These are phyloP conservation scores for Rhodotorula glutinis DNA, from an alignment of 1,284 basidiomycete species.

Conservation along the genomic window DNA sequence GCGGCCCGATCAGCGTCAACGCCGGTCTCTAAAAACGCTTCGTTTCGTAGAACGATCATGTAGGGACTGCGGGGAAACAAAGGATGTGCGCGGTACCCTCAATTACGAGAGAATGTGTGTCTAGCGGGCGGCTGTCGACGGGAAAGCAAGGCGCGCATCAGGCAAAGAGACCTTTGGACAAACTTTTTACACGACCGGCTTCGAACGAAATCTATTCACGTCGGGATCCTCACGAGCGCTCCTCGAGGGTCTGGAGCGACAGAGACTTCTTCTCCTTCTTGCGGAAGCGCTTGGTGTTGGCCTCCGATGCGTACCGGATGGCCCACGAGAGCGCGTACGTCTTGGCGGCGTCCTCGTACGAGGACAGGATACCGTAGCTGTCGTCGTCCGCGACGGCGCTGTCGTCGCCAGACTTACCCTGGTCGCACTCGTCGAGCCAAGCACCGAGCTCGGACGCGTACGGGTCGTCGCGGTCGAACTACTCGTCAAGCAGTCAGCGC, in stretches of 20 bases:
- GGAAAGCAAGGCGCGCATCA: no score
- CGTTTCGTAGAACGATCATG: not conserved
- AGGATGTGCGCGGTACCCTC: no score
- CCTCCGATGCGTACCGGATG: slow-evolving; percentile 43
- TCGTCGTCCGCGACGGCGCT: slow-evolving; percentile 41
- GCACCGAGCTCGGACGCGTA: slow-evolving; percentile 31
- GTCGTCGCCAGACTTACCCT: slow-evolving; percentile 26
- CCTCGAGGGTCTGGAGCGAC: not conserved
- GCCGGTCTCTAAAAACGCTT: not conserved
- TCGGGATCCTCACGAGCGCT: not conserved
- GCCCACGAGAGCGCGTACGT: slow-evolving; percentile 66
- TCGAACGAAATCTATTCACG: not conserved
- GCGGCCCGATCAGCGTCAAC: slow-evolving; percentile 2
- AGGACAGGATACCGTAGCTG: slow-evolving; percentile 46
- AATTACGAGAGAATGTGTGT: no score
- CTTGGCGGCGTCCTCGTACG: slow-evolving; percentile 69
- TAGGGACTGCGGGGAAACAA: no score
- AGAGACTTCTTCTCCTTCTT: slow-evolving; percentile 21
- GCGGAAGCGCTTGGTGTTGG: slow-evolving; percentile 36
- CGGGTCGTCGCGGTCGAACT: slow-evolving; percentile 53
- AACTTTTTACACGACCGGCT: no score
- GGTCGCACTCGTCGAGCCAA: slow-evolving; percentile 41
- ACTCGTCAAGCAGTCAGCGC: slow-evolving; percentile 50
- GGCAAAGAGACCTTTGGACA: no score
- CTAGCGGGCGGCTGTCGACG: no score